These are phyloP conservation scores for Debaryomyces coudertii DNA, from an alignment of 1,139 yeast species.

Conservation along the genomic window DNA sequence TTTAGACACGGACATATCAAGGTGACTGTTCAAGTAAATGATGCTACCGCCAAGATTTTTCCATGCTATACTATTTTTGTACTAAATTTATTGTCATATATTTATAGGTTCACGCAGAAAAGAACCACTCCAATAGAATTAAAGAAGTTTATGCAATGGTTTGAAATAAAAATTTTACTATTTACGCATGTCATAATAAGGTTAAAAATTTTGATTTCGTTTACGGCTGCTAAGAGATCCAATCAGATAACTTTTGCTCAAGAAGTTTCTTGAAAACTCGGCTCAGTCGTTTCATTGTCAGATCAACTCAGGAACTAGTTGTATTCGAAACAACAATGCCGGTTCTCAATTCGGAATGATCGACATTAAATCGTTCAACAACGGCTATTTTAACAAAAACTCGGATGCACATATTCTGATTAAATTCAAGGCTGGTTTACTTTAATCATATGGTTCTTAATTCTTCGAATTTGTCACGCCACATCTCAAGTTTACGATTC, in stretches of 20 bases:
- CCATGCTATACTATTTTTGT: not conserved
- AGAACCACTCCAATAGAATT: too few species aligned
- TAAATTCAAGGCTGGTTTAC: too few species aligned
- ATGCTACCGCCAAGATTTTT: not conserved
- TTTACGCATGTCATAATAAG: not conserved
- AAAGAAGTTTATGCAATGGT: not conserved
- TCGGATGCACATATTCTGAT: too few species aligned
- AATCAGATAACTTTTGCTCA: conserved; percentile 19
- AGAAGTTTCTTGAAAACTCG: not conserved
- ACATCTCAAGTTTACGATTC: too few species aligned
- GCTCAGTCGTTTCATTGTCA: not conserved
- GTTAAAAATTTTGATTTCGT: conserved; percentile 1
- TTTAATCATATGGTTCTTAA: not conserved
- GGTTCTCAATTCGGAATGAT: too few species aligned
- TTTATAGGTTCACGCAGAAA: not conserved
- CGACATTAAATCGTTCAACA: too few species aligned
- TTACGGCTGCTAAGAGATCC: conserved; percentile 18
- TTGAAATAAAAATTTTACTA: not conserved
- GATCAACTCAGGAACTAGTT: too few species aligned
- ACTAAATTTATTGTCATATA: too few species aligned
- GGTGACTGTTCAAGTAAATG: too few species aligned
- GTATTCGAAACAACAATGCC: too few species aligned
- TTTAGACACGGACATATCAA: not conserved
- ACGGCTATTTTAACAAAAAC: too few species aligned
- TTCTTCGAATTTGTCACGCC: too few species aligned